These are phyloP conservation scores for Ceratobasidium sp. DNA, from an alignment of 1,284 basidiomycete species.

Conservation along the genomic window DNA sequence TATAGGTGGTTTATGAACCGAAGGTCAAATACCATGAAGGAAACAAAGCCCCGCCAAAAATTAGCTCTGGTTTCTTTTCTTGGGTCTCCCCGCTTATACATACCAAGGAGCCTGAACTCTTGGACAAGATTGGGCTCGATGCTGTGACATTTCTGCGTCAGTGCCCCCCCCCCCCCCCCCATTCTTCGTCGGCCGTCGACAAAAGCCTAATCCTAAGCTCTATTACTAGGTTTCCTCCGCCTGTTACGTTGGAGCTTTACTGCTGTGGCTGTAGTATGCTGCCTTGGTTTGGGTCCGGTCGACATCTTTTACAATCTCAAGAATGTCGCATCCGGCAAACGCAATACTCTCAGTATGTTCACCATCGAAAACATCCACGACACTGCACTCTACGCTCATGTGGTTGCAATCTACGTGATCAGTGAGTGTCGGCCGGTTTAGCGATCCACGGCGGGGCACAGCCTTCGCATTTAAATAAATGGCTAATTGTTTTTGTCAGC, in stretches of 20 bases:
- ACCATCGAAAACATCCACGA: slow-evolving; percentile 81
- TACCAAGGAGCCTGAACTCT: slow-evolving; percentile 86
- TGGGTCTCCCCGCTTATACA: slow-evolving; percentile 90
- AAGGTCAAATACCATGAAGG: slow-evolving; percentile 89
- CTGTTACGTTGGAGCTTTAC: slow-evolving; percentile 86
- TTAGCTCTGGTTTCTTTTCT: slow-evolving; percentile 83
- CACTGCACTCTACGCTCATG: slow-evolving; percentile 75
- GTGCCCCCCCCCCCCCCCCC: background rate
- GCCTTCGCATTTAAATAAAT: background rate
- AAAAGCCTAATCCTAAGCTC: background rate
- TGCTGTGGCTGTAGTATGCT: slow-evolving; percentile 71
- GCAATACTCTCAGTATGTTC: slow-evolving; percentile 75
- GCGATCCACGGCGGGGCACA: slow-evolving; percentile 49
- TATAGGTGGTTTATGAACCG: slow-evolving; percentile 85
- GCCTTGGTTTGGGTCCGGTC: slow-evolving; percentile 82
- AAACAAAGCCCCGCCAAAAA: slow-evolving; percentile 77
- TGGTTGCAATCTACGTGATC: slow-evolving; percentile 78
- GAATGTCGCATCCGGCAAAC: slow-evolving; percentile 62
- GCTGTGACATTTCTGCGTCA: slow-evolving; percentile 88
- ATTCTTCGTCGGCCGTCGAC: background rate
- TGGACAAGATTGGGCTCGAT: slow-evolving; percentile 93
- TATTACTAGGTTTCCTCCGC: slow-evolving; percentile 69
- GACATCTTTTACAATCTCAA: slow-evolving; percentile 78
- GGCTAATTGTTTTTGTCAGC: slow-evolving; percentile 48
- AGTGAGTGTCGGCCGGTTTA: slow-evolving; percentile 62